Evolutionary conservation across 345 rosid species (phyloP).

Genomic region (Psidium friedrichsthalianum): DNA sequence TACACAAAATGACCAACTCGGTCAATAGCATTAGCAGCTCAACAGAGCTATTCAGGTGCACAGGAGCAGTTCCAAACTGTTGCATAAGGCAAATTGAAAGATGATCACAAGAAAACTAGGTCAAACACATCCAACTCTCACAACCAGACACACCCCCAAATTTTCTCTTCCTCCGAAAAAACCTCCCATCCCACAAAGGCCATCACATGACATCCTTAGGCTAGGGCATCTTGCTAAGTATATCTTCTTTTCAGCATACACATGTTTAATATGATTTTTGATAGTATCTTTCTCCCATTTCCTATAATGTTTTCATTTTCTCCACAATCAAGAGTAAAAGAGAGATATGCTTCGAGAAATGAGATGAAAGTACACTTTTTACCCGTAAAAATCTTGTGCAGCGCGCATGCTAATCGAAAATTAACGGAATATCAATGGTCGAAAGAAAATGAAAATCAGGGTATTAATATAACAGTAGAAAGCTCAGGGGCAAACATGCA

Average conservation of each 20-base stretch:
- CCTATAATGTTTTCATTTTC: not conserved
- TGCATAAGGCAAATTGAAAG: not conserved
- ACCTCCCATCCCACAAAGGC: not conserved
- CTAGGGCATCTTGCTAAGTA: not conserved
- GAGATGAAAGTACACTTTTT: not conserved
- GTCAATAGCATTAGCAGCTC: not conserved
- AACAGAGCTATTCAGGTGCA: not conserved
- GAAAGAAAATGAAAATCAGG: not conserved
- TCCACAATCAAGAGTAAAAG: not conserved
- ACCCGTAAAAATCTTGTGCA: not conserved
- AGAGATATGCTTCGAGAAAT: not conserved
- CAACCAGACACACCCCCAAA: too few species aligned
- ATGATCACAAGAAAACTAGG: not conserved
- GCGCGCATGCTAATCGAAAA: not conserved
- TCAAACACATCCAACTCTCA: not conserved
- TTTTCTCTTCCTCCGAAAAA: too few species aligned
- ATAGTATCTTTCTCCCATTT: not conserved
- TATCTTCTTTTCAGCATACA: not conserved
- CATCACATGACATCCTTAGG: not conserved
- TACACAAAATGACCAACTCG: not conserved
- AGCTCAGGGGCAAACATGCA: not conserved
- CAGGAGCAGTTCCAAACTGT: not conserved
- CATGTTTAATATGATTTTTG: not conserved
- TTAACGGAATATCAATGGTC: rapidly evolving
- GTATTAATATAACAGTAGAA: not conserved